Conservation (phyloP, 192 early-diverging fungal species). For the Coemansia javaensis region DNA sequence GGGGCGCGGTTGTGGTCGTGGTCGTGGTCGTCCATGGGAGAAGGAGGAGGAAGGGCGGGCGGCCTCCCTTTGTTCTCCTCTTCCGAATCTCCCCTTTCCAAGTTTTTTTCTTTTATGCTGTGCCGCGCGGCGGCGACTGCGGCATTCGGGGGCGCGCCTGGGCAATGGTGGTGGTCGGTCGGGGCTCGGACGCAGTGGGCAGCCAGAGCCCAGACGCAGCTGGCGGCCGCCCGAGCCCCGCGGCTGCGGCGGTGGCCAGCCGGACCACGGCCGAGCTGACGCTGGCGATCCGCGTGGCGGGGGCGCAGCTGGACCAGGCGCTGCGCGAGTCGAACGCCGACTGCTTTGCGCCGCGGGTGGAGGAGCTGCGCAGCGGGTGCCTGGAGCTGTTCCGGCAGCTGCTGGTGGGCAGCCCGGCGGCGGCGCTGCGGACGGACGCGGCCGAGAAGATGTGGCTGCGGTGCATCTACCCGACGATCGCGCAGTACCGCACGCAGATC, state of each 20-base stretch:
- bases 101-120: not conserved
- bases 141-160: too few relatives aligned
- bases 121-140: conserved; percentile 3
- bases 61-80: not conserved
- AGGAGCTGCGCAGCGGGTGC: conserved; percentile 29
- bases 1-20: too few relatives aligned
- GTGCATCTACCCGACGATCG: conserved; percentile 33
- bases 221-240: too few relatives aligned
- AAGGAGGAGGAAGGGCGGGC: too few relatives aligned
- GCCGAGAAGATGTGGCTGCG: conserved; percentile 45
- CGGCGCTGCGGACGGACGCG: conserved; percentile 42
- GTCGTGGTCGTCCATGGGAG: too few relatives aligned
- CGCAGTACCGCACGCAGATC: conserved; percentile 42
- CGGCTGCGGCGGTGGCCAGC: too few relatives aligned
- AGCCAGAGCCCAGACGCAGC: too few relatives aligned
- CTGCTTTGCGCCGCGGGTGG: conserved; percentile 29
- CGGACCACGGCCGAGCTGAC: conserved; percentile 43
- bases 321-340: conserved; percentile 12
- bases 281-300: conserved; percentile 25
- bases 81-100: not conserved
- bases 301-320: conserved; percentile 23
- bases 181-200: too few relatives aligned
- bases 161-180: too few relatives aligned
- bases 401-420: conserved; percentile 37
- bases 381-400: conserved; percentile 41